Conservation (phyloP, 306 rosid species). For the Coriaria nepalensis region DNA sequence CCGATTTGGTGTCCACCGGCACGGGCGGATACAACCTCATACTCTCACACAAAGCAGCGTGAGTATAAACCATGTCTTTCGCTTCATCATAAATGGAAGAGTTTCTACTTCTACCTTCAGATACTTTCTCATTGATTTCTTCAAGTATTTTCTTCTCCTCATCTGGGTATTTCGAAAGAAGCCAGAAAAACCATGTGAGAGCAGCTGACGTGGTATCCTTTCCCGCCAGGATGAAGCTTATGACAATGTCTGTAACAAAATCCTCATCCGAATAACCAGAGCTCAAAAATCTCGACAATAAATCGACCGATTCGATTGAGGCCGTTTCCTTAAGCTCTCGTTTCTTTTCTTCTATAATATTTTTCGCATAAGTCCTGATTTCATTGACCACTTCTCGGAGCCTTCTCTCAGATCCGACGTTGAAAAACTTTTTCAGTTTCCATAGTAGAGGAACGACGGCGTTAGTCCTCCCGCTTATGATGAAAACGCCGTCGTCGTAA, state of each 20-base stretch:
- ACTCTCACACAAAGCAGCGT: constrained; percentile 49
- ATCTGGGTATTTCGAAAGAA: constrained; percentile 18
- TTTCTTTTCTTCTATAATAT: constrained; percentile 29
- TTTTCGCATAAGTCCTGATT: constrained; percentile 28
- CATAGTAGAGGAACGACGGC: constrained; percentile 15
- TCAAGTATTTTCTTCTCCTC: constrained; percentile 22
- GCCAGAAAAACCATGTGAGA: constrained; percentile 61
- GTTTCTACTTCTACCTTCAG: background rate
- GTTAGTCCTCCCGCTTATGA: constrained; percentile 23
- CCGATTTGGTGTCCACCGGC: constrained; percentile 25
- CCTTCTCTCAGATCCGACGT: constrained; percentile 29
- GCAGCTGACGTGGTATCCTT: constrained; percentile 42
- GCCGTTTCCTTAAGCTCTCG: constrained; percentile 16
- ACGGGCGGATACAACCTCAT: constrained; percentile 58
- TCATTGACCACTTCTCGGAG: constrained; percentile 12
- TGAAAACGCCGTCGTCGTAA: constrained; percentile 21
- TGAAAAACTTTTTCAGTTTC: constrained; percentile 21
- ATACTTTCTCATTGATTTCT: constrained; percentile 16
- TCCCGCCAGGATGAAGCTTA: constrained; percentile 47
- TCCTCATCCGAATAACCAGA: constrained; percentile 36
- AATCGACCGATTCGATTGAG: constrained; percentile 20
- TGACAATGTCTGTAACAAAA: constrained; percentile 33
- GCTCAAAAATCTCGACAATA: constrained; percentile 33
- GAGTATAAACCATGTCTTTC: constrained; percentile 46
- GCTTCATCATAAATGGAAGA: constrained; percentile 19